phyloP scores from a whole-genome alignment of 2,329 filamentous ascomycete genomes.

The Phaeosphaeriaceae sp. region DNA sequence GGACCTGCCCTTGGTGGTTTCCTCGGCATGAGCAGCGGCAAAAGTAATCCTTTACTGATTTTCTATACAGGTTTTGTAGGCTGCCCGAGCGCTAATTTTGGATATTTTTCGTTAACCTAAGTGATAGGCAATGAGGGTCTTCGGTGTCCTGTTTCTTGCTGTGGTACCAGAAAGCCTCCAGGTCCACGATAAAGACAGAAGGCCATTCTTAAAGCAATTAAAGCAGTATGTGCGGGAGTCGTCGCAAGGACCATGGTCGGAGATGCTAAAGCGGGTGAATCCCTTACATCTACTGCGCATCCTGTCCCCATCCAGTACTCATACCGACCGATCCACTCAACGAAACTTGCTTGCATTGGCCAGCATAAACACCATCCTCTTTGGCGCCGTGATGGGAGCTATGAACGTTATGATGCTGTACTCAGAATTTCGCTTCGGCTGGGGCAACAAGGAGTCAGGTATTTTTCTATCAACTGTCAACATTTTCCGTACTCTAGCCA shows the following conservation, averaged over 20 bases:
- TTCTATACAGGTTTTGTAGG: not conserved
- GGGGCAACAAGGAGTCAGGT: not conserved
- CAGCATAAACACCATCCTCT: not conserved
- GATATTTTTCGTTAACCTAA: not conserved
- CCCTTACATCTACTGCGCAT: no score
- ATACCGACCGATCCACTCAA: not conserved
- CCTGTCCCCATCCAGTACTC: no score
- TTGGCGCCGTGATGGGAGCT: not conserved
- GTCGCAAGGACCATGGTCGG: not conserved
- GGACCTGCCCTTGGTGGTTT: not conserved
- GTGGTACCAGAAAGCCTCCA: not conserved
- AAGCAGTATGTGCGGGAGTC: not conserved
- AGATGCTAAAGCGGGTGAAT: no score
- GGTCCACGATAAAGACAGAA: not conserved
- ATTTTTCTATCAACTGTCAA: not conserved
- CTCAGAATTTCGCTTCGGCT: not conserved
- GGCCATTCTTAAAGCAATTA: not conserved
- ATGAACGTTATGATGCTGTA: conserved; percentile 1
- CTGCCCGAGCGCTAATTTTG: not conserved
- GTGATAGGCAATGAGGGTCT: not conserved
- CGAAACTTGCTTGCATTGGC: not conserved
- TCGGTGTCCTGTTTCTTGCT: not conserved
- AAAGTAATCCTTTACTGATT: not conserved
- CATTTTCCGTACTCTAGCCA: not conserved
- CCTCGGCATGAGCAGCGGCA: not conserved